Conservation (phyloP, 2,329 filamentous ascomycete species). For the Exophiala sp. region DNA sequence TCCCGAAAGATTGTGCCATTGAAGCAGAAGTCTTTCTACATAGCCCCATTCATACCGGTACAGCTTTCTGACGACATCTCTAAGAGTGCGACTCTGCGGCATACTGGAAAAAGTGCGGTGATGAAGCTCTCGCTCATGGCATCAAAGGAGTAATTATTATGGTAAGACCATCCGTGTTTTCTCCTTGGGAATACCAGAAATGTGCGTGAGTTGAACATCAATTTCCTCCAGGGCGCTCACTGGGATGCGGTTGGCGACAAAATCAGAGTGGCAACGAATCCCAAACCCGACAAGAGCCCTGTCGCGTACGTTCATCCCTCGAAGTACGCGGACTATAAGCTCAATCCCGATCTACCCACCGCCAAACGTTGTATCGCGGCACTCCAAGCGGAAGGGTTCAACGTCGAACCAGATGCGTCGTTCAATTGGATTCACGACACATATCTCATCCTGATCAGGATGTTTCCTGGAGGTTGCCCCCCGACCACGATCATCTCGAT, state of each 20-base stretch:
- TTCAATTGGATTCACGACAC: constrained; percentile 74
- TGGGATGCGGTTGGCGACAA: constrained; percentile 58
- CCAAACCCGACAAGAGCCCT: constrained; percentile 58
- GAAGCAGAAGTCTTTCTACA: too few relatives aligned
- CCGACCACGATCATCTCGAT: constrained; percentile 59
- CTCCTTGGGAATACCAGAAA: not conserved
- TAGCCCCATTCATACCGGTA: too few relatives aligned
- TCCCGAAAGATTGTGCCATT: too few relatives aligned
- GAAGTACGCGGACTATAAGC: constrained; percentile 62
- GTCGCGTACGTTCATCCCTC: constrained; percentile 64
- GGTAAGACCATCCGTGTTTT: constrained; percentile 38
- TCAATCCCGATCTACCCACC: constrained; percentile 57
- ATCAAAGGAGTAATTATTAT: constrained; percentile 65
- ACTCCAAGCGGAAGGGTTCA: constrained; percentile 52
- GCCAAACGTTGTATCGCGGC: constrained; percentile 50
- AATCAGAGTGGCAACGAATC: constrained; percentile 61
- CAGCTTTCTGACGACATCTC: too few relatives aligned
- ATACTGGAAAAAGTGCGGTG: constrained; percentile 65
- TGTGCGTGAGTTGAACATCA: not conserved
- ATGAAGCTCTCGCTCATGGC: constrained; percentile 57
- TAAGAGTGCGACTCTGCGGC: constrained; percentile 54
- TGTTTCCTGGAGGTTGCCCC: constrained; percentile 62
- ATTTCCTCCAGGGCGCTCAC: constrained; percentile 54
- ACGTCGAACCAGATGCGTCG: constrained; percentile 49
- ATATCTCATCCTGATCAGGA: constrained; percentile 64